Conservation (phyloP, 352 stramenopile species). For the Globisporangium orthogonon region DNA sequence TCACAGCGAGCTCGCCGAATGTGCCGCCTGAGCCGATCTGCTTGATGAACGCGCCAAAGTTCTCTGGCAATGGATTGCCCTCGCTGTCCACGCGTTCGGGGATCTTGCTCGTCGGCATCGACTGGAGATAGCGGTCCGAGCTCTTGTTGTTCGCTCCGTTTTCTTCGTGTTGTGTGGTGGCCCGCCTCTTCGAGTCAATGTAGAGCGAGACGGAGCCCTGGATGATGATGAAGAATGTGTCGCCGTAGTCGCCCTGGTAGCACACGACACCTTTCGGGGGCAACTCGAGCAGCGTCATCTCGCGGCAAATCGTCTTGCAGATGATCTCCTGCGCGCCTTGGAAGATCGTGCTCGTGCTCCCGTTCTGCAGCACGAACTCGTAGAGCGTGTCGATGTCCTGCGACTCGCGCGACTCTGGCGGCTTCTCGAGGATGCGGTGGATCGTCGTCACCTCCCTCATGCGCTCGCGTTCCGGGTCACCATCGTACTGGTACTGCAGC, state of each 20-base stretch:
- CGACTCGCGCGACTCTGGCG: slow-evolving; percentile 33
- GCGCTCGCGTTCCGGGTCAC: slow-evolving; percentile 34
- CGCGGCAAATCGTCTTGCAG: slow-evolving; percentile 85
- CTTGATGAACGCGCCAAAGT: slow-evolving; percentile 71
- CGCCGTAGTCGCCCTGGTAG: slow-evolving; percentile 79
- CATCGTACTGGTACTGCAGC: slow-evolving; percentile 31
- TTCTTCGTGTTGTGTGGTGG: slow-evolving; percentile 7
- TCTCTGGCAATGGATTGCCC: slow-evolving; percentile 22
- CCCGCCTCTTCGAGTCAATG: slow-evolving; percentile 54
- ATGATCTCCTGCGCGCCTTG: slow-evolving; percentile 80
- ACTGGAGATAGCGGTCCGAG: slow-evolving; percentile 10
- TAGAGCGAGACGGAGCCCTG: slow-evolving; percentile 69
- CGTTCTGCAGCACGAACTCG: slow-evolving; percentile 75
- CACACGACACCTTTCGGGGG: slow-evolving; percentile 58
- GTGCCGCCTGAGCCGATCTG: slow-evolving; percentile 66
- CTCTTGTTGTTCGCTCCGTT: slow-evolving; percentile 16
- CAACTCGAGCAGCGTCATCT: slow-evolving; percentile 76
- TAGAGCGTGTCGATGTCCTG: slow-evolving; percentile 72
- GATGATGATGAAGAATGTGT: slow-evolving; percentile 80
- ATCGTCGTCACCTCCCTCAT: slow-evolving; percentile 43
- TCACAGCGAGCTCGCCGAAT: slow-evolving; percentile 76
- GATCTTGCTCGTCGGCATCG: not conserved
- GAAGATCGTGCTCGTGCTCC: slow-evolving; percentile 80
- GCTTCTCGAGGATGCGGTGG: slow-evolving; percentile 42
- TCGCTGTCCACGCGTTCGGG: slow-evolving; percentile 5